Conservation (phyloP, 2,329 filamentous ascomycete species). For the Colletotrichum tofieldiae region DNA sequence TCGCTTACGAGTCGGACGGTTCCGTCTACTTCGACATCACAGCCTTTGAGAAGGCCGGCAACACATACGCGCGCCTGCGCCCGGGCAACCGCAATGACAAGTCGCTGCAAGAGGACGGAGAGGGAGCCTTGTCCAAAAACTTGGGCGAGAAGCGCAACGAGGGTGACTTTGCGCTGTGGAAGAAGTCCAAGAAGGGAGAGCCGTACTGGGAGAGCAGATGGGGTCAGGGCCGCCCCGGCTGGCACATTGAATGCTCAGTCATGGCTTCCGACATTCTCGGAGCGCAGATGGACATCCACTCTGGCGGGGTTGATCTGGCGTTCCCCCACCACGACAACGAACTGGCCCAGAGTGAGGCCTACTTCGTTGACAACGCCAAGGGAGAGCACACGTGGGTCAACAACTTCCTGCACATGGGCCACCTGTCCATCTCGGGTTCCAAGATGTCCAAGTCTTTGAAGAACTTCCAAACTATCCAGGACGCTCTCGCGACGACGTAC, state of each 20-base stretch:
- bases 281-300: slow-evolving; percentile 90
- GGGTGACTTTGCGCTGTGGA: slow-evolving; percentile 95
- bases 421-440: slow-evolving; percentile 84
- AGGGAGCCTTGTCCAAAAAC: slow-evolving; percentile 82
- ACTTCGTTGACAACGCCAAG: slow-evolving; percentile 72
- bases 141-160: slow-evolving; percentile 79
- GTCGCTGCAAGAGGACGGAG: slow-evolving; percentile 87
- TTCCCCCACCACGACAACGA: slow-evolving; percentile 97
- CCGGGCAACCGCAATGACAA: slow-evolving; percentile 90
- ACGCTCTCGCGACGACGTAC: slow-evolving; percentile 80
- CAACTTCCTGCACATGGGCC: slow-evolving; percentile 96
- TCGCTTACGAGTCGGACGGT: slow-evolving; percentile 85
- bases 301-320: slow-evolving; percentile 90
- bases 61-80: slow-evolving; percentile 87
- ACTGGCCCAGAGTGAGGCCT: slow-evolving; percentile 91
- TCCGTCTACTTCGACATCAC: slow-evolving; percentile 96
- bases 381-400: slow-evolving; percentile 86
- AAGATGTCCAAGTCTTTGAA: slow-evolving; percentile 98
- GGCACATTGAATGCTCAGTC: slow-evolving; percentile 97
- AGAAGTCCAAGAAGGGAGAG: slow-evolving; percentile 91
- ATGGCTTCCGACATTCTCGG: slow-evolving; percentile 95
- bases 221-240: slow-evolving; percentile 90
- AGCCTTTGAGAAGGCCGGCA: slow-evolving; percentile 87
- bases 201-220: slow-evolving; percentile 91
- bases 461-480: slow-evolving; percentile 94